phyloP scores from a whole-genome alignment of 345 rosid species.

The Pistacia vera region DNA sequence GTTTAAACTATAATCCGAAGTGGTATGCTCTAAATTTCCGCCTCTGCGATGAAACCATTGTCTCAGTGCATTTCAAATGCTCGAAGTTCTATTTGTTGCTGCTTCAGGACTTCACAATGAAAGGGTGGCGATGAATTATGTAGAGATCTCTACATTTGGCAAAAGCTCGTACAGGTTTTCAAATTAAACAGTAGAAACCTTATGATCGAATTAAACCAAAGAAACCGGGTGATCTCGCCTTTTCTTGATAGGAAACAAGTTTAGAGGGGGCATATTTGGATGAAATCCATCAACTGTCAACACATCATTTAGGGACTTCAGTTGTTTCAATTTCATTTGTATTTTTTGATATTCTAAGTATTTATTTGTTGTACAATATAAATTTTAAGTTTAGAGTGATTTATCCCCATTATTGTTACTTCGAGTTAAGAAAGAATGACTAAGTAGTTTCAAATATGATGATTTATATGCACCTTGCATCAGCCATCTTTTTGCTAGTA shows the following conservation, averaged over 20 bases:
- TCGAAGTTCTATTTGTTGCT: no score
- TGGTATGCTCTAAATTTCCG: background rate
- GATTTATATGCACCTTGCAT: background rate
- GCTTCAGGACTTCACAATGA: no score
- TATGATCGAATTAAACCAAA: no score
- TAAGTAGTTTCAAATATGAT: background rate
- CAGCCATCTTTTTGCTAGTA: background rate
- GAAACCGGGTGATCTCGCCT: no score
- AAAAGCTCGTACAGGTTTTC: no score
- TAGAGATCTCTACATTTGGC: no score
- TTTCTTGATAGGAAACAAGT: background rate
- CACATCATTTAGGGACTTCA: constrained; percentile 4
- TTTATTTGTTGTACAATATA: background rate
- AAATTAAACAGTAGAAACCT: no score
- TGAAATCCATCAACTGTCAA: constrained; percentile 30
- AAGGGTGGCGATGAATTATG: no score
- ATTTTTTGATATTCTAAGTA: background rate
- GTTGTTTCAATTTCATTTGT: background rate
- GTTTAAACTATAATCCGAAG: background rate
- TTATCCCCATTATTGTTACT: background rate
- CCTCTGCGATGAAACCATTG: background rate
- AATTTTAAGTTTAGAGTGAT: background rate
- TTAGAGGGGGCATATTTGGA: background rate
- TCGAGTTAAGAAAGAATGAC: background rate
- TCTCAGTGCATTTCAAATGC: background rate